A percentile compares a stretch with the other conserved stretches of the same genome.
These are phyloP conservation scores for Trichoderma koningii DNA, from an alignment of 2,329 filamentous ascomycete species.

Conservation along the genomic window DNA sequence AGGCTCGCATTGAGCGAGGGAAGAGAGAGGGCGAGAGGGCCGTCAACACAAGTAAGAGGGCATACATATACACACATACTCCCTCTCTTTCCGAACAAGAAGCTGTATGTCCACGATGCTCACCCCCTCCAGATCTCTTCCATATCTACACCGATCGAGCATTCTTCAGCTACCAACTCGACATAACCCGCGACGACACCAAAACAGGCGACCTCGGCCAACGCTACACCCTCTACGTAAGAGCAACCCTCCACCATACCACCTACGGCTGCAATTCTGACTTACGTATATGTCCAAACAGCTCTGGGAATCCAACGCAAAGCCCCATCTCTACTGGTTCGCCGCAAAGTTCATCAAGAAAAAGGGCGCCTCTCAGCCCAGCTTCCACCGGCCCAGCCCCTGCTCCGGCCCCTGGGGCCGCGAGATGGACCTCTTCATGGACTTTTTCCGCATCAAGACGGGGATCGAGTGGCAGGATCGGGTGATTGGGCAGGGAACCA, in stretches of 20 bases:
- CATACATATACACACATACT: constrained; percentile 19
- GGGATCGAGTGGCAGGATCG: constrained; percentile 62
- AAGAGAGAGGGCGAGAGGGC: constrained; percentile 46
- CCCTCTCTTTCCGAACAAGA: not conserved
- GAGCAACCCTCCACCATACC: constrained; percentile 32
- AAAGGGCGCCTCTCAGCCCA: constrained; percentile 42
- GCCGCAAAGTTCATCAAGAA: constrained; percentile 54
- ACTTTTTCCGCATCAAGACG: constrained; percentile 61
- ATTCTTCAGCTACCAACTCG: constrained; percentile 65
- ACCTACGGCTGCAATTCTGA: too few relatives aligned
- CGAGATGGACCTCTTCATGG: constrained; percentile 55
- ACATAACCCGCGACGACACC: constrained; percentile 56
- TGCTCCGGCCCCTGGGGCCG: constrained; percentile 43
- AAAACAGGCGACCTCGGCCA: constrained; percentile 53
- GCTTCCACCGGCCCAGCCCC: constrained; percentile 44
- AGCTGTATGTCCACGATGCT: not conserved
- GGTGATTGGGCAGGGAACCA: constrained; percentile 41
- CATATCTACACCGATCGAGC: constrained; percentile 65
- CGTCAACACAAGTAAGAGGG: constrained; percentile 51
- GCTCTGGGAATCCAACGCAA: constrained; percentile 67
- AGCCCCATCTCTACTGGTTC: constrained; percentile 63
- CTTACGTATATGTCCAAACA: constrained; percentile 37
- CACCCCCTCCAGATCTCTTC: constrained; percentile 54
- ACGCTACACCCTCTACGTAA: constrained; percentile 61
- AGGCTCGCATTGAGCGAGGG: constrained; percentile 42